Evolutionary conservation across 768 basidiomycete species (phyloP).

Genomic region (Dioszegia aurantiaca): DNA sequence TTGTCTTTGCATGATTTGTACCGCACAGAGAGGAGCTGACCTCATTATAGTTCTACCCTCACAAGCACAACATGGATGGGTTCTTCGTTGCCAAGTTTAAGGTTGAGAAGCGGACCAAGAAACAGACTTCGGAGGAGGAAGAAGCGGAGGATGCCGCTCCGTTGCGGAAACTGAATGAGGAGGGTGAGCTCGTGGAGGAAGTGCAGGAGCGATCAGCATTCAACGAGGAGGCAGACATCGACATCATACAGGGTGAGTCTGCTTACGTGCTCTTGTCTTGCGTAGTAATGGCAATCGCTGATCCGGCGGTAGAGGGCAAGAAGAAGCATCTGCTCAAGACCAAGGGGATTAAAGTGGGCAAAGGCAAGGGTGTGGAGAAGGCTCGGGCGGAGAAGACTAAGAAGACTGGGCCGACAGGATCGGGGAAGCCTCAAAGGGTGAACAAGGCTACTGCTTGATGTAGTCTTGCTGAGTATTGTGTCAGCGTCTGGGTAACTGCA

Average conservation of each 20-base stretch:
- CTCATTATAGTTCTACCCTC: slow-evolving; percentile 56
- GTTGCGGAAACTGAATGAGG: slow-evolving; percentile 45
- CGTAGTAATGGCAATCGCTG: slow-evolving; percentile 55
- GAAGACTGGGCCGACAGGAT: slow-evolving; percentile 3
- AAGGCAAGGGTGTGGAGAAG: slow-evolving; percentile 40
- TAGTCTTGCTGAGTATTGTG: neutral
- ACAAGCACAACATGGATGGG: slow-evolving; percentile 99
- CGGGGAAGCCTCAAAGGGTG: slow-evolving; percentile 3
- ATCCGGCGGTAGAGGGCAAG: slow-evolving; percentile 61
- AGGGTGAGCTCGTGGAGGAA: slow-evolving; percentile 35
- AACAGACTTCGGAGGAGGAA: slow-evolving; percentile 37
- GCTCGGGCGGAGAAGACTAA: slow-evolving; percentile 3
- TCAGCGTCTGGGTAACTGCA: neutral
- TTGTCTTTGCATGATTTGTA: neutral
- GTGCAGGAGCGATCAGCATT: slow-evolving; percentile 56
- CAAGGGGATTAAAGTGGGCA: slow-evolving; percentile 53
- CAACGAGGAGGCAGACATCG: slow-evolving; percentile 71
- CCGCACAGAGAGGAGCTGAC: slow-evolving; percentile 43
- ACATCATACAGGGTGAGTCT: slow-evolving; percentile 57
- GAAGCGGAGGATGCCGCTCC: slow-evolving; percentile 49
- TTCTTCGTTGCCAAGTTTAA: slow-evolving; percentile 99
- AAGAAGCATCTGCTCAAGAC: slow-evolving; percentile 54
- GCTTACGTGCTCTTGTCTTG: slow-evolving; percentile 42
- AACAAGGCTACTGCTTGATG: slow-evolving; percentile 3
- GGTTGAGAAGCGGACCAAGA: slow-evolving; percentile 66